Conservation (phyloP, 768 basidiomycete genomes). For the Bullera alba region DNA sequence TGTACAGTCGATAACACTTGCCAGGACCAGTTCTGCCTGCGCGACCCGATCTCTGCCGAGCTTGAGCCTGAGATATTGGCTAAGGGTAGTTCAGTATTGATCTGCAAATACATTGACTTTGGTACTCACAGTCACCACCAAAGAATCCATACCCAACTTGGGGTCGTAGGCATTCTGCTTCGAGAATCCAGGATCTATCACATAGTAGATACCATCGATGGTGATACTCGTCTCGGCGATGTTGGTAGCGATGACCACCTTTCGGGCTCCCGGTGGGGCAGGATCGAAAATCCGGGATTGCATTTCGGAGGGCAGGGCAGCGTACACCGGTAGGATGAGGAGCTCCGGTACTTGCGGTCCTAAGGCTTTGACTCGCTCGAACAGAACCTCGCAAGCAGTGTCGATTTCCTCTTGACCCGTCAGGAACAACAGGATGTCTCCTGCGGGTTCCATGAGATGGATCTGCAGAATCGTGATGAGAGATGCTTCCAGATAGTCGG, state of each 20-base stretch:
- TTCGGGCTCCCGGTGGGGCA: conserved; percentile 94
- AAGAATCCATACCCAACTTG: conserved; percentile 93
- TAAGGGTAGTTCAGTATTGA: conserved; percentile 8
- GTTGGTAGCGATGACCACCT: conserved; percentile 98
- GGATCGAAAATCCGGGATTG: conserved; percentile 98
- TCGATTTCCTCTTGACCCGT: conserved; percentile 99
- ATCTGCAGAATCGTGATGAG: conserved; percentile 99
- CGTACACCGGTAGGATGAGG: conserved; percentile 94
- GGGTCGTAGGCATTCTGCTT: conserved; percentile 99
- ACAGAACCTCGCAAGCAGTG: conserved; percentile 92
- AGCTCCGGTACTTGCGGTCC: conserved; percentile 98
- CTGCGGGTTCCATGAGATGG: conserved; percentile 93
- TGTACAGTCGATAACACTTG: conserved; percentile 95
- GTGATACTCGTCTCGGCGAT: conserved; percentile 98
- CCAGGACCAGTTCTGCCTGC: conserved; percentile 97
- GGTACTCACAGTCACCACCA: conserved; percentile 70
- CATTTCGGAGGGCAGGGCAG: conserved; percentile 93
- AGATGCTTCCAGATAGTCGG: conserved; percentile 93
- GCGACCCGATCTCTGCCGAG: conserved; percentile 88
- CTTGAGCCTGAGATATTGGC: conserved; percentile 97
- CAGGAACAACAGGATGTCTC: conserved; percentile 91
- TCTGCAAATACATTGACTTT: neutral
- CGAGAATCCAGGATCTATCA: conserved; percentile 95
- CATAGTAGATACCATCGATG: conserved; percentile 97
- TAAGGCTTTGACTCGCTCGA: conserved; percentile 96